Evolutionary conservation across 176 grass and related monocot species (phyloP), one percentile per base, ranked within the genome.

Genomic region (Oryza meridionalis): DNA sequence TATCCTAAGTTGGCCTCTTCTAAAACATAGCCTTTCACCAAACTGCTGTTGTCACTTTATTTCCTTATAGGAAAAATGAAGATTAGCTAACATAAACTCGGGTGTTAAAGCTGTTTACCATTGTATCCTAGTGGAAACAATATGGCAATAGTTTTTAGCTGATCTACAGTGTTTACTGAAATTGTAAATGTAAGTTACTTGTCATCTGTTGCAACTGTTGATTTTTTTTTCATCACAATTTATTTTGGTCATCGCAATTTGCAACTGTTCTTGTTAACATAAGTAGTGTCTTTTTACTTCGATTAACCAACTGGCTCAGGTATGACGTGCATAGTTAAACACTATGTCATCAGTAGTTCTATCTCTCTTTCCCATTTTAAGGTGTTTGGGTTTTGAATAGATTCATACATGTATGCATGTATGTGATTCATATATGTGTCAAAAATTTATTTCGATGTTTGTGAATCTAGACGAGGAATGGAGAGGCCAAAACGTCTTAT

Each of bases 91-190:
- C 55, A 35, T 58, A 53, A 72, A 59, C 9, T 16, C 4, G 46
- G 58, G 2, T 17, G 1, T 13, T 32, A 44, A 13, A 22, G 14
- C 16, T 76, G 19, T 9, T 51, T 62, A 9, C 45, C 16, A 10
- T 40, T 61, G 25, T 76, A 69, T 35, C 58, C 62, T 72, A 14
- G 40, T 53, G 43, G 12, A 61, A 55, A 69, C 69, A 25, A 38
- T 16, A 63, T 88, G 70, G 10, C 77, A 64, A 26, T 26, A 70
- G 6, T n/a, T 29, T 53, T 65, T 51, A 75, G 27, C 37, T 75
- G 51, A 53, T 14, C 14, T 85, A 40, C 32, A 7, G 59, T 11
- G 50, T 65, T 71, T 32, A 24, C 61, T 19, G 58, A 70, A 71
- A 81, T 11, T 11, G 11, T 6, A 16, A 31, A 14, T 49, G 11